These are phyloP conservation scores for Solanum ossicruentum DNA, from an alignment of 257 asterid genomes.

Conservation along the genomic window DNA sequence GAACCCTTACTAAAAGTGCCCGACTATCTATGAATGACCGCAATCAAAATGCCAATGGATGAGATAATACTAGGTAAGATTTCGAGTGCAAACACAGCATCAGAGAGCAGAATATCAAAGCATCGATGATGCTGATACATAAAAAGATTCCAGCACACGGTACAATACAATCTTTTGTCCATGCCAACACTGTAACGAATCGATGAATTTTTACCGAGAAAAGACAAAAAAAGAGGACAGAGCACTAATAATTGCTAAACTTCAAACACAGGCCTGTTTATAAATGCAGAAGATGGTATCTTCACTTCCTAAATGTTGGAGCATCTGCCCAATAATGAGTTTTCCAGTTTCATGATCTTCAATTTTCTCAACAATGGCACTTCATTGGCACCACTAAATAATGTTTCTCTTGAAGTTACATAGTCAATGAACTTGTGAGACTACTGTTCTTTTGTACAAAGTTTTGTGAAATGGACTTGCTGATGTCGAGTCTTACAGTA, in stretches of 20 bases:
- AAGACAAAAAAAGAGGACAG: not conserved
- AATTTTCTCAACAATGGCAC: slow-evolving; percentile 2
- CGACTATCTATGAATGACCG: not conserved
- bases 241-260: not conserved
- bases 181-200: not conserved
- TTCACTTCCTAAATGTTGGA: slow-evolving; percentile 10
- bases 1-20: not conserved
- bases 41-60: not conserved
- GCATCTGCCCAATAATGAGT: not conserved
- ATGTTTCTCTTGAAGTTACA: not conserved
- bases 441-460: slow-evolving; percentile 14
- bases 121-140: not conserved
- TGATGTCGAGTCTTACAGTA: not conserved
- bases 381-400: not conserved
- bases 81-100: not conserved
- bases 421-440: not conserved
- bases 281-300: not conserved
- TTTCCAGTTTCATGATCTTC: not conserved
- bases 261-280: not conserved
- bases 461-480: slow-evolving; percentile 3
- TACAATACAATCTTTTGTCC: not conserved
- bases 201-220: not conserved
- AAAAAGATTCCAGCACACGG: not conserved
- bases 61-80: not conserved
- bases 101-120: not conserved